Percentiles rank a stretch among this genome's conserved stretches.
Conservation (phyloP, 768 basidiomycete species). For the Tylopilus plumbeoviolaceoides region DNA sequence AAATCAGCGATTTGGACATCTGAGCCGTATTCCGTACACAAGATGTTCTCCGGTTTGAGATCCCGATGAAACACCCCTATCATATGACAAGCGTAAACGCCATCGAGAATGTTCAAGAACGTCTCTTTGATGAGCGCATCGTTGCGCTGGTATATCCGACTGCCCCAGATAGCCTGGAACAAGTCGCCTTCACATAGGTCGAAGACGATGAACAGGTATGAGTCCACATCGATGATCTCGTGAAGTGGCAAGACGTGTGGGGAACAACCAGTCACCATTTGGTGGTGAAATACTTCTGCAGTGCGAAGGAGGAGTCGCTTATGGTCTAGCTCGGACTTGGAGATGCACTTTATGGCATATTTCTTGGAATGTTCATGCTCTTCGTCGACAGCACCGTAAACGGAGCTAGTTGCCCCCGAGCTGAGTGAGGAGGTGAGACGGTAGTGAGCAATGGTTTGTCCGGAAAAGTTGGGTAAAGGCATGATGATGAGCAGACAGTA, state of each 20-base stretch:
- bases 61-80: constrained; percentile 78
- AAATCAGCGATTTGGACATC: constrained; percentile 71
- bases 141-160: constrained; percentile 50
- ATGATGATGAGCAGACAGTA: neutral
- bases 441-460: constrained; percentile 52
- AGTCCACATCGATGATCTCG: constrained; percentile 54
- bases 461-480: constrained; percentile 47
- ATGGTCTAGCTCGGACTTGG: constrained; percentile 50
- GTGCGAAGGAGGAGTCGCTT: constrained; percentile 56
- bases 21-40: constrained; percentile 51
- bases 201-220: constrained; percentile 64
- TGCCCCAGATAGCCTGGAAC: constrained; percentile 65
- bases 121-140: constrained; percentile 58
- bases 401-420: constrained; percentile 71
- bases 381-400: constrained; percentile 66
- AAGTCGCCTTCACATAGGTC: constrained; percentile 62
- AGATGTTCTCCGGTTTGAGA: constrained; percentile 81
- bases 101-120: constrained; percentile 79
- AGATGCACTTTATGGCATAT: constrained; percentile 76
- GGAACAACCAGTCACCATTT: constrained; percentile 45
- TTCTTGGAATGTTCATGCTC: constrained; percentile 35
- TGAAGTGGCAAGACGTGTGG: constrained; percentile 68
- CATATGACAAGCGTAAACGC: constrained; percentile 69
- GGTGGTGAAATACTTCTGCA: constrained; percentile 65
- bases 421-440: constrained; percentile 62